phyloP scores from a whole-genome alignment of 169 alveolate genomes.

The Perkinsus olseni region DNA sequence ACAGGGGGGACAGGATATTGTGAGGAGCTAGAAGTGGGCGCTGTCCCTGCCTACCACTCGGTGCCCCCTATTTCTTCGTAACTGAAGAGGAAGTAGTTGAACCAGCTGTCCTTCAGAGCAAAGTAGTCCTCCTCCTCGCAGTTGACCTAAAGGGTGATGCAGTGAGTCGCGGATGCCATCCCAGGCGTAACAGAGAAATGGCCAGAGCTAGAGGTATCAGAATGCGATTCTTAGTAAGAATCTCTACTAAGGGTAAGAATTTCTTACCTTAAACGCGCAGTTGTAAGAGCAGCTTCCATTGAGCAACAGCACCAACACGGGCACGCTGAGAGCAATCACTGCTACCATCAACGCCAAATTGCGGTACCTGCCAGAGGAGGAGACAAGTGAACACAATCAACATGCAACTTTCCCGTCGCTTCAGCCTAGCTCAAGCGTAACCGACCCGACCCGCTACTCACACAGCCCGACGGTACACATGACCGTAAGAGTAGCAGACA shows the following conservation, averaged over 20 bases:
- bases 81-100: neutral
- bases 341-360: neutral
- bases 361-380: neutral
- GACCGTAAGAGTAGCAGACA: neutral
- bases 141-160: neutral
- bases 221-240: no score
- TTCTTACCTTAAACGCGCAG: neutral
- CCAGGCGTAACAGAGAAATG: no score
- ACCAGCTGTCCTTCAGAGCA: neutral
- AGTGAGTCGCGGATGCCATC: no score
- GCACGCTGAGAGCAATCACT: neutral
- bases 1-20: no score
- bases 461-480: neutral
- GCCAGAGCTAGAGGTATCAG: no score
- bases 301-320: neutral
- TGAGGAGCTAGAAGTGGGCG: neutral
- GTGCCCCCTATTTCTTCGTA: neutral
- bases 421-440: no score
- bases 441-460: neutral
- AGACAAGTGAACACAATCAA: neutral
- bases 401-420: no score
- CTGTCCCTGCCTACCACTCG: neutral
- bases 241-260: no score
- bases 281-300: neutral
- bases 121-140: neutral